Evolutionary conservation across 1,139 yeast species (phyloP), one percentile per base, ranked within the genome.

Genomic region (Hansenula sp.): DNA sequence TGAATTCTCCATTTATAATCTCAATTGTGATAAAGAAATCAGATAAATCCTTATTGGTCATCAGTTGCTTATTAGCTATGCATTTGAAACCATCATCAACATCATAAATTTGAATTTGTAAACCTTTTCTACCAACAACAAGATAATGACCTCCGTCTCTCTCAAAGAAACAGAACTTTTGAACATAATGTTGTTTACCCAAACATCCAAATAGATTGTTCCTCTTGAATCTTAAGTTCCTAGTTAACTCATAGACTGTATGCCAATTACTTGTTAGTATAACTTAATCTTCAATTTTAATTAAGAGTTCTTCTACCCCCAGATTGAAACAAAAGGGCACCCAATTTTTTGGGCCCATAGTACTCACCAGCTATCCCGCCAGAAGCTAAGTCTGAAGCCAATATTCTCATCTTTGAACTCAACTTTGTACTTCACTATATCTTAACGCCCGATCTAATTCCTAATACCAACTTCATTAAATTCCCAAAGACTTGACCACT

Each of bases 161-260:
- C 11, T 47, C 47, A 18, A 54, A 47, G 13, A 48, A 38, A 2
- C 51, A 49, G 57, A 63, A 53, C 35, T 57, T 57, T 46, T 62
- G 67, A 16, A 63, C 55, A 36, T 36, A 36, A 4, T 12, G 24
- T 4, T 27, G 16, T 12, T 36, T 36, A 18, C 38, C 38, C 33
- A 18, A 15, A 9, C 27, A 36, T n/a, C 30, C 33, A 17, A 36
- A 19, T 4, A 28, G 13, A 8, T 18, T 19, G 17, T 13, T 36
- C 33, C 18, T 36, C 11, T n/a, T 28, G n/a, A 36, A n/a, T 16
- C 19, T 18, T 16, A 36, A 19, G 5, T 36, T n/a, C 8, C 30
- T 17, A 5, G 21, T 28, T 4, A 36, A 8, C 13, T 36, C 27
- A 28, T 28, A 36, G 8, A 36, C 38, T 36, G 8, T 3, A 31